Base-by-base conservation (phyloP, 805 yeast genomes). In the Clavispora asparagi region DNA sequence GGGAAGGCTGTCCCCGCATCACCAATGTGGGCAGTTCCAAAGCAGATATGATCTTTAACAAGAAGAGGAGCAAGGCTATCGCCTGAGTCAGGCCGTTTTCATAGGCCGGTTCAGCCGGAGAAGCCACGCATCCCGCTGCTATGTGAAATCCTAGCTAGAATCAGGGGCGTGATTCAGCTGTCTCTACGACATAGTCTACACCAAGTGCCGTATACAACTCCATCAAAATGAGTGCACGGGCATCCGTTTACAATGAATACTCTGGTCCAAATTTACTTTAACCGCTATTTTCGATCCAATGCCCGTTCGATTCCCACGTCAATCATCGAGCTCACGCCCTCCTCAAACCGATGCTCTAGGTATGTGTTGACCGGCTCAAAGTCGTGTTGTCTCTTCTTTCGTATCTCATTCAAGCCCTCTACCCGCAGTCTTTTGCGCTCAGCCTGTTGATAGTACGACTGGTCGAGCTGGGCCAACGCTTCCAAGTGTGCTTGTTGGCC, bases 1-100 rank as follows among this genome's bases (percentile, higher is more conserved):
- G 96, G 39, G 97, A 91, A 62, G 98, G 98, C 0, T 91, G 98
- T 68, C 97, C 97, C 1, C 77, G 83, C 55, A 80, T 91, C 44
- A 62, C 85, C 14, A 91, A 89, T 58, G 70, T 89, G 40, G 97
- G 97, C 8, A 78, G 88, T n/a, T 78, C 81, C 43, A 77, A 81
- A 58, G 73, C 82, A 5, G 95, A 86, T 54, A 69, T 74, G 64
- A 79, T 79, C 55, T 83, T 75, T 55, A 86, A 83, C 52, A 76
- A 74, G 63, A 77, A 75, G 59, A 73, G 69, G 48, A 32, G 51
- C 9, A 36, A 28, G 35, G 44, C 40, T 11, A 14, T 35, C 11
- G 30, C 23, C 36, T 14, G 43, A 17, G 14, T 19, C 23, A 19
- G 23, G 5, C 23, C 23, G 23, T 19, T 19, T 4, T 4, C 23